Percentiles rank a stretch among this genome's conserved stretches.
These are phyloP conservation scores for Musa balbisiana DNA, from an alignment of 202 grass and related monocot genomes.

Conservation along the genomic window DNA sequence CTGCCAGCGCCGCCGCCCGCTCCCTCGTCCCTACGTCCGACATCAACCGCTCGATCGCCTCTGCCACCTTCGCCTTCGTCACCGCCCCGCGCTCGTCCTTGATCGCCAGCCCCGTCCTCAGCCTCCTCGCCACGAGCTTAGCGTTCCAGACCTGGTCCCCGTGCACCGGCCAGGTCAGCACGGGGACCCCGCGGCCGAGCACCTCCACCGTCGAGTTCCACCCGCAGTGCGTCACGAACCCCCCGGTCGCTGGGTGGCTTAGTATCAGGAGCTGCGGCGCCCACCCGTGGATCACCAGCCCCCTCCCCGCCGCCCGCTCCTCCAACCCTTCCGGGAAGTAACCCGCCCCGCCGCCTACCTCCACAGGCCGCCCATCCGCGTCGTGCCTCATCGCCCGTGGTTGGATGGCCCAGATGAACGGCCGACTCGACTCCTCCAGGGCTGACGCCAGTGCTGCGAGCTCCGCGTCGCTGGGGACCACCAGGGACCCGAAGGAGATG, in stretches of 20 bases:
- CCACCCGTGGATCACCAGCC: slow-evolving; percentile 18
- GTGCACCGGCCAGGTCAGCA: slow-evolving; percentile 15
- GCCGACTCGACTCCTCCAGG: slow-evolving; percentile 16
- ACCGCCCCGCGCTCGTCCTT: neutral
- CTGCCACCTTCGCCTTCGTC: neutral
- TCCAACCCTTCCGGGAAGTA: neutral
- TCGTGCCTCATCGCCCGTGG: slow-evolving; percentile 17
- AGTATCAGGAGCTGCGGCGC: slow-evolving; percentile 25
- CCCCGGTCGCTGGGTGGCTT: slow-evolving; percentile 4
- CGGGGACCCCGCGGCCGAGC: slow-evolving; percentile 11
- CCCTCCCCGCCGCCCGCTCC: slow-evolving; percentile 3
- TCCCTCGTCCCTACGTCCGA: neutral
- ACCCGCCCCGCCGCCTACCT: neutral
- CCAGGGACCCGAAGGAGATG: slow-evolving; percentile 35
- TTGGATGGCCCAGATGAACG: slow-evolving; percentile 37
- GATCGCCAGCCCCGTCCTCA: neutral
- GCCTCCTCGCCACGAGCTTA: neutral
- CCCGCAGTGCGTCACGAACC: slow-evolving; percentile 69
- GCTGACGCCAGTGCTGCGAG: slow-evolving; percentile 28
- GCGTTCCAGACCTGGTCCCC: slow-evolving; percentile 15
- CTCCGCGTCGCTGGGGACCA: slow-evolving; percentile 28
- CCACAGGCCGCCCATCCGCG: slow-evolving; percentile 16
- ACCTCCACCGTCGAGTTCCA: slow-evolving; percentile 70
- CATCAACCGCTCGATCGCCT: slow-evolving; percentile 11
- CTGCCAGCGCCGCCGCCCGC: neutral